These are phyloP conservation scores for Hyphochytrium catenoides DNA, from an alignment of 352 stramenopile species.

Conservation along the genomic window DNA sequence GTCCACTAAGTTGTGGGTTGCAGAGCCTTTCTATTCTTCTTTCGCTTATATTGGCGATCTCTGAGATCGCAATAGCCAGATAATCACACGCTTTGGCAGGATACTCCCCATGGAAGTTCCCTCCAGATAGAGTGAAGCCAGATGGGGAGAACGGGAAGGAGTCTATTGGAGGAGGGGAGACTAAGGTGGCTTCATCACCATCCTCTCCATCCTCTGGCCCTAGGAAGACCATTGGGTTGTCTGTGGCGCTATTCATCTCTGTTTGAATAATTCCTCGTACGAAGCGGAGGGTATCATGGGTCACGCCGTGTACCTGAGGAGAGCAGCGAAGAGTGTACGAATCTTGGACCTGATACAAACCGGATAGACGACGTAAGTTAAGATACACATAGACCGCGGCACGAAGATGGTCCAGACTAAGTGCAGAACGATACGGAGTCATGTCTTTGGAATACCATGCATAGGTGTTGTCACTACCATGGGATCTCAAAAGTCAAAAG, in stretches of 20 bases:
- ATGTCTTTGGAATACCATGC: no score
- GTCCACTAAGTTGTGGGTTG: constrained; percentile 54
- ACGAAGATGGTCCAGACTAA: no score
- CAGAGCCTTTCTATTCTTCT: constrained; percentile 57
- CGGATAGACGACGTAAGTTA: no score
- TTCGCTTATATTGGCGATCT: constrained; percentile 57
- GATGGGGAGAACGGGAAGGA: no score
- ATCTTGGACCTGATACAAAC: constrained; percentile 49
- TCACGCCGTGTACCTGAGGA: constrained; percentile 61
- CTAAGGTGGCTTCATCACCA: no score
- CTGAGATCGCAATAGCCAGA: constrained; percentile 57
- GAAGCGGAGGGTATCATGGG: constrained; percentile 62
- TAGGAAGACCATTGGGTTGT: constrained; percentile 70
- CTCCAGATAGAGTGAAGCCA: constrained; percentile 60
- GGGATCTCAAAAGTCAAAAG: no score
- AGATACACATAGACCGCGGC: no score
- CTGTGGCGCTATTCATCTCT: constrained; percentile 68
- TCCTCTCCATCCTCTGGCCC: constrained; percentile 1
- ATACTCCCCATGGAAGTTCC: constrained; percentile 74
- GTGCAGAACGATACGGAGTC: no score
- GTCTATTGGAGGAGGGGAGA: no score
- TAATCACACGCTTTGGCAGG: constrained; percentile 64
- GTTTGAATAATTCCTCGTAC: constrained; percentile 51
- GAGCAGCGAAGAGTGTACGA: constrained; percentile 63
- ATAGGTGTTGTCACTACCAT: no score